phyloP scores from a whole-genome alignment of 148 eudicot genomes.

The Silene uniflora region DNA sequence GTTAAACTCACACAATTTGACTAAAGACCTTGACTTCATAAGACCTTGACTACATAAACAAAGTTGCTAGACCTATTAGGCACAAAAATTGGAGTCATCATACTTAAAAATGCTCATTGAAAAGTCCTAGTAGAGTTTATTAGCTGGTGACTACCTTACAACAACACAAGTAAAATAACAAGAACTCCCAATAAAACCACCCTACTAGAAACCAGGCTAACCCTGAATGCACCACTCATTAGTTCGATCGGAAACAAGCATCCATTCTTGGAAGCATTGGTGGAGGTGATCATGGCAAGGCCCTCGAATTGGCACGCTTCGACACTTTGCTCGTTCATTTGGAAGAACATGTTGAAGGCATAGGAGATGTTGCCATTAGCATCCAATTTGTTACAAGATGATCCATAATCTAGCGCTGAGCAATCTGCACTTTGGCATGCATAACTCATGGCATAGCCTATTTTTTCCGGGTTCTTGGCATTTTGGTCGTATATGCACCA shows the following conservation, averaged over 20 bases:
- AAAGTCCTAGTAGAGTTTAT: slow-evolving; percentile 11
- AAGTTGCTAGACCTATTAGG: no score
- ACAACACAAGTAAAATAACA: slow-evolving; percentile 22
- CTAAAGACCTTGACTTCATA: no score
- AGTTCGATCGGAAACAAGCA: slow-evolving; percentile 59
- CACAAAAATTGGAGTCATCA: not conserved
- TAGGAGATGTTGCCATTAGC: slow-evolving; percentile 32
- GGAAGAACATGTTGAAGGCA: slow-evolving; percentile 66
- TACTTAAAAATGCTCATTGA: not conserved
- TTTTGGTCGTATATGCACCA: slow-evolving; percentile 50
- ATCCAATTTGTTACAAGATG: slow-evolving; percentile 35
- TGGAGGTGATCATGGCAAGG: slow-evolving; percentile 34
- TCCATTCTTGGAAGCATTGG: slow-evolving; percentile 28
- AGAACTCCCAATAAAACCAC: slow-evolving; percentile 13
- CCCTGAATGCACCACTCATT: slow-evolving; percentile 29
- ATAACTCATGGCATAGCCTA: slow-evolving; percentile 23
- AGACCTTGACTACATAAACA: no score
- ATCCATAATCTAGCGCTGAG: slow-evolving; percentile 36
- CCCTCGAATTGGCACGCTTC: slow-evolving; percentile 59
- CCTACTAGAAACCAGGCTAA: not conserved
- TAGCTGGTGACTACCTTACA: slow-evolving; percentile 21
- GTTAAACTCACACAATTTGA: no score
- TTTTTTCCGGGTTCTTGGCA: slow-evolving; percentile 4
- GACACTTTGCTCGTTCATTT: slow-evolving; percentile 52
- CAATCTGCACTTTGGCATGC: slow-evolving; percentile 59